Conservation (phyloP, 2,329 filamentous ascomycete species). For the Colletotrichum coccodes region DNA sequence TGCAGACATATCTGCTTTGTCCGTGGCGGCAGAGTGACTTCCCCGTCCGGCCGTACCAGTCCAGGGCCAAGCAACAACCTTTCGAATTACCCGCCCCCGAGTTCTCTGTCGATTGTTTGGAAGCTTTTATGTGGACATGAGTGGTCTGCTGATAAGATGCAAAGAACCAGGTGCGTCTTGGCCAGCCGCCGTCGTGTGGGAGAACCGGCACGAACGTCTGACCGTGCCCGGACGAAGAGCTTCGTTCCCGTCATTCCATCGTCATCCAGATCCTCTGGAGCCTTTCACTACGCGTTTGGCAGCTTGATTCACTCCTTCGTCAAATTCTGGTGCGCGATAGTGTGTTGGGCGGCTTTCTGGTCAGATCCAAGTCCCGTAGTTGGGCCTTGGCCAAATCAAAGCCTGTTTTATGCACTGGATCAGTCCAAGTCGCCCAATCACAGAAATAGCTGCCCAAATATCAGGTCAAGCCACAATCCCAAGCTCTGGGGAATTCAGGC, state of each 20-base stretch:
- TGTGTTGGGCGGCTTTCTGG: neutral
- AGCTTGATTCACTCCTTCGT: neutral
- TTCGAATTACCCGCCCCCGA: neutral
- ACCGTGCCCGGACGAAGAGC: neutral
- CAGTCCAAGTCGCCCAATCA: conserved; percentile 2
- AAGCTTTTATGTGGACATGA: neutral
- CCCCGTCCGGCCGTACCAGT: neutral
- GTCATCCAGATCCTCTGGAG: neutral
- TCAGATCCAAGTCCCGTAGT: neutral
- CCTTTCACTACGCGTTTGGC: neutral
- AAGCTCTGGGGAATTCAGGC: conserved; percentile 9
- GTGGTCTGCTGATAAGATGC: conserved; percentile 15
- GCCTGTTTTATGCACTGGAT: conserved; percentile 7
- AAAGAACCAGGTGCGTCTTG: neutral
- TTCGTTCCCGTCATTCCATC: conserved; percentile 10
- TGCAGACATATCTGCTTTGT: conserved; percentile 9
- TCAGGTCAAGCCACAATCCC: conserved; percentile 26
- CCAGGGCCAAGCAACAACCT: neutral
- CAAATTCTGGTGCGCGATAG: neutral
- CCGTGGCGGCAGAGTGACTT: conserved; percentile 22
- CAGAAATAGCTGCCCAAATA: neutral
- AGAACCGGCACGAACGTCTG: neutral
- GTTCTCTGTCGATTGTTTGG: neutral
- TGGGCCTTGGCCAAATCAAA: conserved; percentile 4
- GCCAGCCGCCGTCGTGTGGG: neutral